Evolutionary conservation across 306 rosid genomes (phyloP).

Genomic region (Glycine tomentella): DNA sequence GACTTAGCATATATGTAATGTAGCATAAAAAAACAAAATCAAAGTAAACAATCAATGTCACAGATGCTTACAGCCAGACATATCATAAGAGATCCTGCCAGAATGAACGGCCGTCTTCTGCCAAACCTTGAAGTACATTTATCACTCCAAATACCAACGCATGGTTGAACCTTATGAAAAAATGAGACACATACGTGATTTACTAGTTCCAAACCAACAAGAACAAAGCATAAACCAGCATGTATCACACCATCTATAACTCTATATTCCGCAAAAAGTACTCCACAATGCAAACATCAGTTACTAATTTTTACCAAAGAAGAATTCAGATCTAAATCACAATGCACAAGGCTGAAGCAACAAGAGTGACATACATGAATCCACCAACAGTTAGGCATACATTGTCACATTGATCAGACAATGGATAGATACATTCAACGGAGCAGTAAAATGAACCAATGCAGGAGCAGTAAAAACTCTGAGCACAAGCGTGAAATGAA

Average conservation of each 20-base stretch:
- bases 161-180: constrained; percentile 51
- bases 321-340: not conserved
- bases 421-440: not conserved
- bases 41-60: constrained; percentile 37
- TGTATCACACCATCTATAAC: not conserved
- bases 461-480: not conserved
- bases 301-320: not conserved
- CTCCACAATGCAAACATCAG: constrained; percentile 1
- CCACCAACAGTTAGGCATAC: not conserved
- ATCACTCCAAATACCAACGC: constrained; percentile 90
- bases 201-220: constrained; percentile 29
- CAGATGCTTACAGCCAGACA: constrained; percentile 73
- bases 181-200: not conserved
- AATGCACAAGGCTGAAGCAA: constrained; percentile 6
- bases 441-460: constrained; percentile 13
- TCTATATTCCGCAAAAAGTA: not conserved
- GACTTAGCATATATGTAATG: constrained; percentile 54
- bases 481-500: constrained; percentile 21
- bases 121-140: constrained; percentile 90
- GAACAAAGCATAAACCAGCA: not conserved
- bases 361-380: not conserved
- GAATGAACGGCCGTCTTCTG: constrained; percentile 96
- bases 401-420: constrained; percentile 21
- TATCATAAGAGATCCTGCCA: constrained; percentile 91
- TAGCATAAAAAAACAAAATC: not conserved